phyloP scores from a whole-genome alignment of 108 stramenopile species.

The Skeletonema tropicum region DNA sequence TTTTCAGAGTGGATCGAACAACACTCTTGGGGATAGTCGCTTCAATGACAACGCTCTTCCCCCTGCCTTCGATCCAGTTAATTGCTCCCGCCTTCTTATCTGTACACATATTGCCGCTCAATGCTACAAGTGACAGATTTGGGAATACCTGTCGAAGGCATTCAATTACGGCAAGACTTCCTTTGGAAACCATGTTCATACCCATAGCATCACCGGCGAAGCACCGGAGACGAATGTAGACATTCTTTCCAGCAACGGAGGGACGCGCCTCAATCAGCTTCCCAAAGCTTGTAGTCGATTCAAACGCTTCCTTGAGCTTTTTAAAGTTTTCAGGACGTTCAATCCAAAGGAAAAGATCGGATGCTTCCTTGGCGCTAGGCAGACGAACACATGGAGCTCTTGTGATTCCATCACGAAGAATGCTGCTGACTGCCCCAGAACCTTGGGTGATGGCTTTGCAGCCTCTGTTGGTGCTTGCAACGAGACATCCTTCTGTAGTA shows the following conservation, averaged over 20 bases:
- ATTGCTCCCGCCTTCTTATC: conserved; percentile 99
- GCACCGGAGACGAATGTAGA: conserved; percentile 93
- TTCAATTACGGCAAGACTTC: conserved; percentile 89
- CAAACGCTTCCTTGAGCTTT: conserved; percentile 89
- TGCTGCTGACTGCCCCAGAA: conserved; percentile 71
- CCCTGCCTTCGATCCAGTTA: conserved; percentile 98
- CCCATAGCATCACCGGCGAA: conserved; percentile 99
- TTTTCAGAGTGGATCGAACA: conserved; percentile 92
- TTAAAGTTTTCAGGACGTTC: conserved; percentile 84
- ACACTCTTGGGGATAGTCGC: conserved; percentile 86
- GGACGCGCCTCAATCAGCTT: conserved; percentile 77
- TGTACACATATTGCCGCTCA: conserved; percentile 98
- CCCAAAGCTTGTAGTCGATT: conserved; percentile 97
- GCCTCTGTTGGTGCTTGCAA: conserved; percentile 96
- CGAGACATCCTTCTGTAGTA: conserved; percentile 97
- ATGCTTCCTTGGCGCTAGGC: conserved; percentile 87
- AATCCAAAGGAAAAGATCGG: conserved; percentile 87
- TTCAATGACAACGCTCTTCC: conserved; percentile 96
- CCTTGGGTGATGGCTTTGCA: conserved; percentile 94
- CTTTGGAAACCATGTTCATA: conserved; percentile 99
- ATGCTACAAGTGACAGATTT: conserved; percentile 79
- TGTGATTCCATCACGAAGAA: conserved; percentile 97
- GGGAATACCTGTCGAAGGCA: conserved; percentile 77
- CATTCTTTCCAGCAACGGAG: conserved; percentile 94
- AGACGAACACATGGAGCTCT: conserved; percentile 95